Evolutionary conservation across 2,329 filamentous ascomycete genomes (phyloP), one percentile per base, ranked within the genome.

Genomic region (Cladophialophora bantiana): DNA sequence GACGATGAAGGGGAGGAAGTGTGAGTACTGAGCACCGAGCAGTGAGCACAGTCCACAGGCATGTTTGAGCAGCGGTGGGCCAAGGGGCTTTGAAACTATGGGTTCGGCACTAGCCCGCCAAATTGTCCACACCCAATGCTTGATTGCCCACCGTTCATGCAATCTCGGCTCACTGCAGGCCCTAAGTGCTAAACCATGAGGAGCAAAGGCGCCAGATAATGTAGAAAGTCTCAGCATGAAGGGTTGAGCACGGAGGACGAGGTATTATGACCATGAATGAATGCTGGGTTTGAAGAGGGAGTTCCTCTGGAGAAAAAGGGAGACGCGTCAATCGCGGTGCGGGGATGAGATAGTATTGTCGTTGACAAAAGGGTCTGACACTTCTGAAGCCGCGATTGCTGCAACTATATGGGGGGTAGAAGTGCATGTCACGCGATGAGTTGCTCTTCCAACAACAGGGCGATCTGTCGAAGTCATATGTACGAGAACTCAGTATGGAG

Each of bases 81-180:
- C 68, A 68, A 59, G 68, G 68, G 68, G 56, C 42, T 52, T 45
- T 56, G 61, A 65, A 65, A 67, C 64, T 69, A 62, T 56, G 52
- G 36, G 59, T 55, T 60, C 63, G 62, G 55, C 64, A 63, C 68
- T 67, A 67, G 59, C 50, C 45, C n/a, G 58, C 48, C 32, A 50
- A 55, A 59, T 31, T 59, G 52, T 20, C 53, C 26, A 55, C 59
- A 62, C 56, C 68, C 68, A 69, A 67, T 67, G 61, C 59, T 58
- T 56, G 64, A 62, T 56, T 38, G 62, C 35, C 64, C 32, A 55
- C 42, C 48, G 36, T 61, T 42, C 53, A 53, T 50, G 64, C 62
- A 69, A 69, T 69, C 45, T 69, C 68, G 65, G 68, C 64, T 63
- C 52, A 59, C 56, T 36, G 54, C 36, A 62, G 59, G 50, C 26